phyloP scores from a whole-genome alignment of 441 rosid genomes.

The Adansonia madagascariensis region DNA sequence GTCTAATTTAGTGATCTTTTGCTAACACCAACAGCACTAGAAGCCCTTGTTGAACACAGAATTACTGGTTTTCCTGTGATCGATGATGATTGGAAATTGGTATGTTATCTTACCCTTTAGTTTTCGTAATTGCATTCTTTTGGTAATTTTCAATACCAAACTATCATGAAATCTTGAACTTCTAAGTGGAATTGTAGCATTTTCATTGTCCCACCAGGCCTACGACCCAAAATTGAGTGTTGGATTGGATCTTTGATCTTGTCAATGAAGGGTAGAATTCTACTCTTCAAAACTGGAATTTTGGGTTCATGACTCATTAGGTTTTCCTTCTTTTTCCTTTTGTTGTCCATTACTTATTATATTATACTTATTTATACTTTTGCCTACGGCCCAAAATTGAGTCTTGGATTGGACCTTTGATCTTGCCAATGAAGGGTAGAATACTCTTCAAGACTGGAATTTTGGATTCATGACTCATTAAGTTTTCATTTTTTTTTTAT shows the following conservation, averaged over 20 bases:
- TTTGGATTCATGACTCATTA: neutral
- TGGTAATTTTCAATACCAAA: neutral
- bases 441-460: neutral
- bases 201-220: neutral
- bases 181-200: neutral
- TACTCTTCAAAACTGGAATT: neutral
- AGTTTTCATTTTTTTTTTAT: neutral
- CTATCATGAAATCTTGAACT: too few relatives aligned
- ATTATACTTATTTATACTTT: too few relatives aligned
- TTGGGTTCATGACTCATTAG: neutral
- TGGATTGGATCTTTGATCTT: neutral
- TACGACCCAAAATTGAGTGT: slow-evolving; percentile 3
- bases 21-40: slow-evolving; percentile 55
- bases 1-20: neutral
- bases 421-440: neutral
- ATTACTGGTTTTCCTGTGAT: slow-evolving; percentile 90
- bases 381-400: neutral
- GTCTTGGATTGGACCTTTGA: neutral
- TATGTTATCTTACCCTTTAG: slow-evolving; percentile 35
- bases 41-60: slow-evolving; percentile 71
- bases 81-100: slow-evolving; percentile 84
- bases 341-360: too few relatives aligned
- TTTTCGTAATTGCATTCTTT: neutral
- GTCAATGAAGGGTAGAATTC: neutral
- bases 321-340: neutral